Base-by-base conservation (phyloP, 345 rosid genomes). In the Salix suchowensis region DNA sequence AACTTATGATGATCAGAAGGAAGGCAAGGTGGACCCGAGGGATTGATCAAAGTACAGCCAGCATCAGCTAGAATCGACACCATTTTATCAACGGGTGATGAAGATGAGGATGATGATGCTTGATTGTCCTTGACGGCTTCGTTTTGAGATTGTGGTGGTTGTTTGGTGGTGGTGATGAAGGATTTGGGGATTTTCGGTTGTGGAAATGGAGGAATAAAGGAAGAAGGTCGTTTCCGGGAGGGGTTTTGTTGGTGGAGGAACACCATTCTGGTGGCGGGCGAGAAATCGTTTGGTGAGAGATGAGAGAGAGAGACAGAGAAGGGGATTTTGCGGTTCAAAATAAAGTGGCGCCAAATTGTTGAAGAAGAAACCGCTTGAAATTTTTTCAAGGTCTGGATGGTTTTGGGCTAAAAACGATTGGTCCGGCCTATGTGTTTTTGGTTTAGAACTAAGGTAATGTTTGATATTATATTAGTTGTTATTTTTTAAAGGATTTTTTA, bases 41-140 rank as follows among this genome's bases (percentile, higher is more conserved):
- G 85, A 71, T 90, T 88, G 52, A 85, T 39, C 82, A 93, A 80
- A 32, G 96, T 91, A 76, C 96, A 91, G 4, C 94, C 96, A 15
- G 89, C 89, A 48, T 91, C 94, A 2, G 96, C 97, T 32, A 93
- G 82, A 77, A 90, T 69, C 14, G 91, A 77, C 23, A 84, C 82
- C 89, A 89, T 83, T 78, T 81, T 89, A 36, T 91, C 94, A 50
- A 80, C 61, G 39, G 70, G 73, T 6, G 85, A 16, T 15, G 24
- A 34, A 28, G 67, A 40, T 15, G 24, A 18, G 46, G 67, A 40
- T 48, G 1, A 28, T 6, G 21, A 9, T 28, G 34, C 50, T 21
- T 6, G 28, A 23, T 54, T 30, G 30, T 26, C 69, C 15, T 9
- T 67, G 30, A 7, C 24, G 26, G 28, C 68, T 28, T 28, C 60